These are phyloP conservation scores for Coniosporium tulheliwenetii DNA, from an alignment of 2,329 filamentous ascomycete species.

Conservation along the genomic window DNA sequence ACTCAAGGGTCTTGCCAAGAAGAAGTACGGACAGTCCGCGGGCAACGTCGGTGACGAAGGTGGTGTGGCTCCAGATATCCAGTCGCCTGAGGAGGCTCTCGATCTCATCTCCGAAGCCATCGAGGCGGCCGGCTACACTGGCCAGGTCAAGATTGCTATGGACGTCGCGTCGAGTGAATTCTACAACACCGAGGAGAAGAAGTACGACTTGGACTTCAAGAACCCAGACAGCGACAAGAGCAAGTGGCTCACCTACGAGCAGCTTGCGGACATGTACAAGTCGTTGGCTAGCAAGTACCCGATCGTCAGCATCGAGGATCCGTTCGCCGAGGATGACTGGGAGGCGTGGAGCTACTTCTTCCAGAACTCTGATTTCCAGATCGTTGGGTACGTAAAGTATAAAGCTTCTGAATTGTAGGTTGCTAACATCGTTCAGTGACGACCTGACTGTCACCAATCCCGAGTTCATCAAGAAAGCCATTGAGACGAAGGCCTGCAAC, in stretches of 20 bases:
- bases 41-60: constrained; percentile 99
- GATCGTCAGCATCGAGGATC: constrained; percentile 97
- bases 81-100: constrained; percentile 90
- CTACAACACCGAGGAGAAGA: constrained; percentile 92
- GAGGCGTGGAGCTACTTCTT: constrained; percentile 99
- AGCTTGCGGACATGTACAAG: constrained; percentile 86
- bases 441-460: constrained; percentile 99
- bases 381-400: constrained; percentile 48
- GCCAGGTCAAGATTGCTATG: constrained; percentile 96
- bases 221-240: constrained; percentile 89
- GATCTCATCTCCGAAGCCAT: constrained; percentile 92
- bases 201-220: constrained; percentile 99
- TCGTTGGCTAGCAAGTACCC: constrained; percentile 86
- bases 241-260: constrained; percentile 98
- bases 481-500: constrained; percentile 98
- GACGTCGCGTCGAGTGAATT: constrained; percentile 98
- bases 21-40: constrained; percentile 97
- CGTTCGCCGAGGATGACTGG: constrained; percentile 99
- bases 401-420: not conserved
- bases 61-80: constrained; percentile 97
- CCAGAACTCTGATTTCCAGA: constrained; percentile 97
- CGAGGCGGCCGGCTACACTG: constrained; percentile 86
- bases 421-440: constrained; percentile 39
- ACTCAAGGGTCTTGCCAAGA: constrained; percentile 93
- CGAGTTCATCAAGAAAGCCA: constrained; percentile 97